Evolutionary conservation across 2,329 filamentous ascomycete genomes (phyloP).

Genomic region (Fusarium denticulatum): DNA sequence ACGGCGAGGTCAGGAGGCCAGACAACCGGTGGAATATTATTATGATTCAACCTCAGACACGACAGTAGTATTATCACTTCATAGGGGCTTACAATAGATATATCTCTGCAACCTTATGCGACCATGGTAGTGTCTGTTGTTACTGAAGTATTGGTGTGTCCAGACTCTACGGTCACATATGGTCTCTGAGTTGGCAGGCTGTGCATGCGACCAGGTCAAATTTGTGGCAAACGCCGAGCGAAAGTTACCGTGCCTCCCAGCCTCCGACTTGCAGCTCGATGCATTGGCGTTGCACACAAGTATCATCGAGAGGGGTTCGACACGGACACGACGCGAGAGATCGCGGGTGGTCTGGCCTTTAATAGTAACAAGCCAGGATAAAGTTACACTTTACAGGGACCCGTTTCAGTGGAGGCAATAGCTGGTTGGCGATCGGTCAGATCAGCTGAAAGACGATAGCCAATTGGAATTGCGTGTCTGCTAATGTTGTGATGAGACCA

Average conservation of each 20-base stretch:
- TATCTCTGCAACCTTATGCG: constrained; percentile 5
- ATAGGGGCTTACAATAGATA: constrained; percentile 22
- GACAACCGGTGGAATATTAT: background rate
- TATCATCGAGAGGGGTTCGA: constrained; percentile 25
- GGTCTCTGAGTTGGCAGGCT: constrained; percentile 20
- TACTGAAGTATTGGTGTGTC: background rate
- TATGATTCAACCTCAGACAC: constrained; percentile 25
- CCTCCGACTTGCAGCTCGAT: constrained; percentile 29
- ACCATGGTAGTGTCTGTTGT: background rate
- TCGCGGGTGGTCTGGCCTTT: constrained; percentile 42
- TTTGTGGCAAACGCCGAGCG: background rate
- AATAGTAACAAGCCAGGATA: constrained; percentile 27
- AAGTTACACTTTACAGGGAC: constrained; percentile 10
- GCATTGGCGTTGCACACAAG: constrained; percentile 22
- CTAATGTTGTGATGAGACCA: constrained; percentile 23
- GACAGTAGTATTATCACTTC: constrained; percentile 29
- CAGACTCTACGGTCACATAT: background rate
- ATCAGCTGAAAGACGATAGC: constrained; percentile 18
- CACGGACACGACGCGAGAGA: constrained; percentile 39
- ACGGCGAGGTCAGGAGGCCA: background rate
- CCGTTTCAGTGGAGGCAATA: constrained; percentile 5
- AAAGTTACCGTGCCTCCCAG: constrained; percentile 20
- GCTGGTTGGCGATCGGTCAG: constrained; percentile 20
- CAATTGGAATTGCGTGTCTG: constrained; percentile 8
- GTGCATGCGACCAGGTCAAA: constrained; percentile 12